Evolutionary conservation across 495 filamentous ascomycete genomes (phyloP).

Genomic region (Penicillium coprophilum): DNA sequence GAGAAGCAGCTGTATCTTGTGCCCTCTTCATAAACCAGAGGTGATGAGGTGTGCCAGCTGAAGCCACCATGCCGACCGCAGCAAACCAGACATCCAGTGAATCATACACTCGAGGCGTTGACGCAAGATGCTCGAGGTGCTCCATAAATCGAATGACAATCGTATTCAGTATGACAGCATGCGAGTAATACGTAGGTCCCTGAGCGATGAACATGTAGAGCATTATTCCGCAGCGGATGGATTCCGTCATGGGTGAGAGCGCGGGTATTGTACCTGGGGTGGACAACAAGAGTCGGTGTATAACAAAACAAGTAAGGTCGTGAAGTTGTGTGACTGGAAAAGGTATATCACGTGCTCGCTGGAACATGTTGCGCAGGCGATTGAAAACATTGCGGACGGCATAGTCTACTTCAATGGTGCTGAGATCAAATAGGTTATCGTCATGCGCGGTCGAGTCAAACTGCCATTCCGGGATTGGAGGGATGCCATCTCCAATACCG

Average conservation of each 20-base stretch:
- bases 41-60: slow-evolving; percentile 29
- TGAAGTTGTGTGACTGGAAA: slow-evolving; percentile 44
- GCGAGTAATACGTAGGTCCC: slow-evolving; percentile 52
- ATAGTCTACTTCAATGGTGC: slow-evolving; percentile 28
- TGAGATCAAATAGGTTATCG: slow-evolving; percentile 17
- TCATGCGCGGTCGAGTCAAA: slow-evolving; percentile 13
- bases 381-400: slow-evolving; percentile 37
- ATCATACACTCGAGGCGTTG: slow-evolving; percentile 7
- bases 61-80: slow-evolving; percentile 41
- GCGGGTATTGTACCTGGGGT: slow-evolving; percentile 10
- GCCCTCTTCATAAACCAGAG: slow-evolving; percentile 32
- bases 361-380: slow-evolving; percentile 44
- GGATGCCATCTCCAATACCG: slow-evolving; percentile 48
- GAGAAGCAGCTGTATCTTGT: slow-evolving; percentile 3
- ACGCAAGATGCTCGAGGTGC: slow-evolving; percentile 27
- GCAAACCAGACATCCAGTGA: slow-evolving; percentile 41
- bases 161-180: slow-evolving; percentile 38
- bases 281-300: slow-evolving; percentile 45
- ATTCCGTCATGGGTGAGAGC: slow-evolving; percentile 37
- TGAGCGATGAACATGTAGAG: slow-evolving; percentile 53
- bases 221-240: slow-evolving; percentile 43
- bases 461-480: slow-evolving; percentile 47
- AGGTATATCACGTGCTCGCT: slow-evolving; percentile 21
- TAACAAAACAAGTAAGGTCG: slow-evolving; percentile 50
- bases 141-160: slow-evolving; percentile 32